These are phyloP conservation scores for Alternaria postmessia DNA, from an alignment of 2,329 filamentous ascomycete genomes.

Conservation along the genomic window DNA sequence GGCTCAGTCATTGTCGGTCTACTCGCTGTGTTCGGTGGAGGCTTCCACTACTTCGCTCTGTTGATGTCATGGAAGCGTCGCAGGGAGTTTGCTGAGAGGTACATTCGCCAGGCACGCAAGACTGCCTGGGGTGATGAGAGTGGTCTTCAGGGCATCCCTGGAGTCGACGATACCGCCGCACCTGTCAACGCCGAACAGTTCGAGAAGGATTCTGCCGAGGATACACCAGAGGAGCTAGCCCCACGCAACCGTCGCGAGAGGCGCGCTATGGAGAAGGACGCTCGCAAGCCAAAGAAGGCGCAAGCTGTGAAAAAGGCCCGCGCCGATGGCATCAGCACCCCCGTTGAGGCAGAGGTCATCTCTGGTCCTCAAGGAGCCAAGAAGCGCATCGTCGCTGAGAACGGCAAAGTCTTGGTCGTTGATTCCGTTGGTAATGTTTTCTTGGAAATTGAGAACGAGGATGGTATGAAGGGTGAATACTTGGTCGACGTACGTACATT, in stretches of 20 bases:
- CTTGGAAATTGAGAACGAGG: constrained; percentile 89
- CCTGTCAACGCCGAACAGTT: constrained; percentile 41
- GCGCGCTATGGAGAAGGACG: constrained; percentile 85
- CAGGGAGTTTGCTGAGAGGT: constrained; percentile 87
- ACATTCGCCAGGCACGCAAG: constrained; percentile 87
- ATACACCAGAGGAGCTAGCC: constrained; percentile 62
- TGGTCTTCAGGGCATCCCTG: constrained; percentile 71
- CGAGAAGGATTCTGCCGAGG: constrained; percentile 30
- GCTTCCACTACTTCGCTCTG: constrained; percentile 84
- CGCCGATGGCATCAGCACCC: constrained; percentile 62
- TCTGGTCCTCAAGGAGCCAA: constrained; percentile 75
- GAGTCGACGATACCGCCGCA: constrained; percentile 55
- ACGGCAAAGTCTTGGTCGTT: constrained; percentile 93
- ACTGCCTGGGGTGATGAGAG: constrained; percentile 89
- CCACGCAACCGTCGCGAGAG: constrained; percentile 81
- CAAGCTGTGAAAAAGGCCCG: constrained; percentile 66
- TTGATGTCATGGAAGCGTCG: constrained; percentile 90
- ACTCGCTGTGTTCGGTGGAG: constrained; percentile 83
- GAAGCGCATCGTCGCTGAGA: constrained; percentile 90
- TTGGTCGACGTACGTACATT: constrained; percentile 75
- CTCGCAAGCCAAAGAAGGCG: constrained; percentile 67
- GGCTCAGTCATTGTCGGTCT: constrained; percentile 83
- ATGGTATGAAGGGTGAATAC: constrained; percentile 83
- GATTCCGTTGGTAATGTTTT: constrained; percentile 93
- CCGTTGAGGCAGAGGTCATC: constrained; percentile 60